Evolutionary conservation across 2,329 filamentous ascomycete species (phyloP).

Genomic region (Fusarium udum): DNA sequence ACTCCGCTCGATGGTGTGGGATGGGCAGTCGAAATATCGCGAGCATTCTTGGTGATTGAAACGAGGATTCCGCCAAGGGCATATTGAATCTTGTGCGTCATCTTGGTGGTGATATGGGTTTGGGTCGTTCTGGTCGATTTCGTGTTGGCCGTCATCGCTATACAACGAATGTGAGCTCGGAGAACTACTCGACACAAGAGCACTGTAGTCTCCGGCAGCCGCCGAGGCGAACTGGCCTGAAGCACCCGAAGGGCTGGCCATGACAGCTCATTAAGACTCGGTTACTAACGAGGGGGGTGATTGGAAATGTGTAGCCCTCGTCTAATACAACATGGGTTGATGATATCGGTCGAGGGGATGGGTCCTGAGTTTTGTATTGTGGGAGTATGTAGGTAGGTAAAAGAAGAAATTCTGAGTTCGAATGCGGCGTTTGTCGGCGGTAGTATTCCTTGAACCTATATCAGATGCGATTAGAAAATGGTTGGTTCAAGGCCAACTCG

Average conservation of each 20-base stretch:
- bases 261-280: conserved; percentile 38
- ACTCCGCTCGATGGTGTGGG: conserved; percentile 54
- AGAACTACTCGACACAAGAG: conserved; percentile 22
- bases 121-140: neutral
- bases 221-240: conserved; percentile 33
- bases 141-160: conserved; percentile 43
- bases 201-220: conserved; percentile 22
- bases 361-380: neutral
- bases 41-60: conserved; percentile 57
- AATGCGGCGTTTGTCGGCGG: conserved; percentile 21
- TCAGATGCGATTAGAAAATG: conserved; percentile 39
- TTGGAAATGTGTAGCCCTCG: conserved; percentile 12
- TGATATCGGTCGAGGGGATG: neutral
- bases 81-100: conserved; percentile 34
- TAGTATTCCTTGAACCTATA: conserved; percentile 25
- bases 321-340: conserved; percentile 28
- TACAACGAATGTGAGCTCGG: conserved; percentile 52
- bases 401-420: neutral
- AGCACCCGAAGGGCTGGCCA: conserved; percentile 41
- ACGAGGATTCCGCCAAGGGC: conserved; percentile 51
- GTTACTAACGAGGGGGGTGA: neutral
- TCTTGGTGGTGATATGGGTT: neutral
- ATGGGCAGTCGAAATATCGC: conserved; percentile 60
- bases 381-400: neutral
- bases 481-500: conserved; percentile 38